Evolutionary conservation across 2,329 filamentous ascomycete genomes (phyloP), one percentile per base, ranked within the genome.

Genomic region (Trichoderma hamatum): DNA sequence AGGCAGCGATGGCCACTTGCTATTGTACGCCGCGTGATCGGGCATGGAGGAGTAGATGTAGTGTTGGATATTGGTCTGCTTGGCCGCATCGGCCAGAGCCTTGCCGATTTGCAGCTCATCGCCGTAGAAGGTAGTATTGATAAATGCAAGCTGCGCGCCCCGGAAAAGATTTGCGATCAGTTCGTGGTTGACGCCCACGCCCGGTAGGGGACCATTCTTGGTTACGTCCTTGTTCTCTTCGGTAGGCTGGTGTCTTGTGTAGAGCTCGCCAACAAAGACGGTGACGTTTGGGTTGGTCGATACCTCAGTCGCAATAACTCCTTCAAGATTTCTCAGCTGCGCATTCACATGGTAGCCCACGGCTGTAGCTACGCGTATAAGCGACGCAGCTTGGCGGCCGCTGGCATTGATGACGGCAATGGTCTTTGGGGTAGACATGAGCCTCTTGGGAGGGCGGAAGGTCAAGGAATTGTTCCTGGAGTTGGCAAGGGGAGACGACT

Each of bases 41-140:
- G 96, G 95, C 94, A 98, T 97, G 76, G 93, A 96, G 73, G 93
- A 97, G 82, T 97, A 99, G 78, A 99, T 88, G 80, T 94, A 97
- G 80, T 98, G 96, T 75, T 94, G 89, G 58, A 98, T 88, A 61
- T 92, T 90, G 49, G 91, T 92, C 74, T 87, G 89, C 79, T 96
- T 95, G 65, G 95, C 95, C 16, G 93, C 94, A 76, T 97, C 92
- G 70, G 94, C 96, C 70, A 97, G 86, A 2, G 92, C 92, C 78
- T 92, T 90, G 72, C 96, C 96, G 73, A 97, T 96, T 49, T 90
- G 89, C 69, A 96, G 86, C 83, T 99, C 96, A 80, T 98, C 94
- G 63, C 95, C 96, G 83, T 96, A 97, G 76, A 97, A 96, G 5
- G 94, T 97, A 52, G 96, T 99, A 83, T 99, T 99, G 83, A 98